Conservation (phyloP, 208 protist genomes). For the Leishmania aethiopica region DNA sequence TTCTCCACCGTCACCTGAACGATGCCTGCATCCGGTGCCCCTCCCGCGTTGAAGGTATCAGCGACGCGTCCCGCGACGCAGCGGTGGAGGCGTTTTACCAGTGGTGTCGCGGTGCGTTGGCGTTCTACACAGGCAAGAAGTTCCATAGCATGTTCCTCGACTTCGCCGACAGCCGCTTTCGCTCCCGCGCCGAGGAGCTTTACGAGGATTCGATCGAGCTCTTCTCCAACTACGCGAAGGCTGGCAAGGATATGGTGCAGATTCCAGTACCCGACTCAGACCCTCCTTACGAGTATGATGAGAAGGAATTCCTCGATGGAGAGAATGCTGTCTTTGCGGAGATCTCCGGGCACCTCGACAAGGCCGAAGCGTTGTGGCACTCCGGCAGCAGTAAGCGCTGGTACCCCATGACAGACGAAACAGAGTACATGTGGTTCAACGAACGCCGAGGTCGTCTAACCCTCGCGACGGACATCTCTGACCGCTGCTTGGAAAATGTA, state of each 20-base stretch:
- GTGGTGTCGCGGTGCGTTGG: slow-evolving; percentile 85
- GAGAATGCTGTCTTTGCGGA: slow-evolving; percentile 84
- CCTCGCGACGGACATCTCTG: slow-evolving; percentile 81
- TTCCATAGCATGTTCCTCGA: slow-evolving; percentile 72
- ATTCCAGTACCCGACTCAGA: slow-evolving; percentile 86
- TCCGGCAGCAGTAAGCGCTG: slow-evolving; percentile 81
- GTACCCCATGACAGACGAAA: slow-evolving; percentile 89
- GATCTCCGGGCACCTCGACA: slow-evolving; percentile 77
- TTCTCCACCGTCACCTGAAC: slow-evolving; percentile 71
- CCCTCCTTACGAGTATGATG: slow-evolving; percentile 85
- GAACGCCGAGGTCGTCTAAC: slow-evolving; percentile 85
- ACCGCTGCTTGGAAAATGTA: slow-evolving; percentile 87
- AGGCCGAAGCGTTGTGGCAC: slow-evolving; percentile 87
- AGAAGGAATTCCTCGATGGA: slow-evolving; percentile 89
- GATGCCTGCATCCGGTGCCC: slow-evolving; percentile 65
- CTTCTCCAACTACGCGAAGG: slow-evolving; percentile 83
- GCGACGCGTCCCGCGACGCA: slow-evolving; percentile 62
- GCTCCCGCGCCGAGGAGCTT: slow-evolving; percentile 70
- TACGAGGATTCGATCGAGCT: slow-evolving; percentile 89
- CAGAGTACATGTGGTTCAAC: slow-evolving; percentile 92
- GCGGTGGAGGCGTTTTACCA: slow-evolving; percentile 83
- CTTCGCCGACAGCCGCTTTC: slow-evolving; percentile 79
- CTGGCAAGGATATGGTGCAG: slow-evolving; percentile 75
- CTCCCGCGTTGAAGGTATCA: slow-evolving; percentile 65
- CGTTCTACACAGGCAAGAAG: slow-evolving; percentile 76